Evolutionary conservation across 306 rosid species (phyloP).

Genomic region (Inga leiocalycina): DNA sequence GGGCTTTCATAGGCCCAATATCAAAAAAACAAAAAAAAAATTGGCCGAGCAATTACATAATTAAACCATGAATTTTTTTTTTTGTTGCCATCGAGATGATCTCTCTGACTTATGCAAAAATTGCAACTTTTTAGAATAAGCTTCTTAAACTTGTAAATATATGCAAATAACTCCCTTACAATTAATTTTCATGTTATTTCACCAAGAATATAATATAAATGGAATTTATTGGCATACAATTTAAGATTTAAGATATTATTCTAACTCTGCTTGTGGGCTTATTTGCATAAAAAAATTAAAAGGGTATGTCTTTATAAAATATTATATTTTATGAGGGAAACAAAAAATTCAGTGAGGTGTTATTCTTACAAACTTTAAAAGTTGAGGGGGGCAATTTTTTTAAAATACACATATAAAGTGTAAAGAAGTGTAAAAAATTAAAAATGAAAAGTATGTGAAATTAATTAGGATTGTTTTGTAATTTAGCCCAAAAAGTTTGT

Average conservation of each 20-base stretch:
- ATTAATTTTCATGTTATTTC: background rate
- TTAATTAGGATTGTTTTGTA: background rate
- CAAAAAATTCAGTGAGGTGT: background rate
- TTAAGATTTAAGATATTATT: background rate
- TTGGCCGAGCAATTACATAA: too few species aligned
- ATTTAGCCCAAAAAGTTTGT: background rate
- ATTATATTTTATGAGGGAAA: background rate
- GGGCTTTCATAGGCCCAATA: background rate
- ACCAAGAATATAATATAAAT: background rate
- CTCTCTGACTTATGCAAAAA: too few species aligned
- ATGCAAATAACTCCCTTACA: background rate
- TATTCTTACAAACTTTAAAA: background rate
- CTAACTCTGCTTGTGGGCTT: background rate
- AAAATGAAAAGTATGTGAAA: background rate
- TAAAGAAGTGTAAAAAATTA: too few species aligned
- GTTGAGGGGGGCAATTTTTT: background rate
- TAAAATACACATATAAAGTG: too few species aligned
- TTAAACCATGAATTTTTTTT: too few species aligned
- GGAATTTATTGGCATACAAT: background rate
- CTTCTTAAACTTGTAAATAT: background rate
- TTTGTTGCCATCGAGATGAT: background rate
- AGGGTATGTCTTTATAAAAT: background rate
- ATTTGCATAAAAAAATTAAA: background rate
- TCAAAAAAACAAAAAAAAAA: too few species aligned
- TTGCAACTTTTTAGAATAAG: background rate